Evolutionary conservation across 2,329 filamentous ascomycete genomes (phyloP).

Genomic region (Colletotrichum sp.): DNA sequence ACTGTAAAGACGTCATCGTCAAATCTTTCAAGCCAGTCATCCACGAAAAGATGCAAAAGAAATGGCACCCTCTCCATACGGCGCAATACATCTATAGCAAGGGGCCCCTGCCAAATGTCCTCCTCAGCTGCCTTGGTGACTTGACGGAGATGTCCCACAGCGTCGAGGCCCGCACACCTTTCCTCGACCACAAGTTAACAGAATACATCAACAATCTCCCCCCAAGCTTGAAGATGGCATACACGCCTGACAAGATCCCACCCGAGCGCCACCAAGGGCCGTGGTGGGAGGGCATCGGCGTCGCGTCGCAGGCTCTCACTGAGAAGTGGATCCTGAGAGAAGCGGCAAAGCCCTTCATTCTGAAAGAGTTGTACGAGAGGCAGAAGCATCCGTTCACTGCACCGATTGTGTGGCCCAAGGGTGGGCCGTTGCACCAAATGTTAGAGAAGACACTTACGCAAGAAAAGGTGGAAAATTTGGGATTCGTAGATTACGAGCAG

Average conservation of each 20-base stretch:
- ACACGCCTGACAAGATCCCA: neutral
- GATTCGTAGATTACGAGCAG: constrained; percentile 44
- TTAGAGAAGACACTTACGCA: constrained; percentile 34
- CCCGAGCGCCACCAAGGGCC: neutral
- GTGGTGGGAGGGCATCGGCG: constrained; percentile 2
- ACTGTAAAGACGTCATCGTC: neutral
- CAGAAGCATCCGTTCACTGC: constrained; percentile 55
- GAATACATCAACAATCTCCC: constrained; percentile 29
- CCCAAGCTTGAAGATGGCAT: neutral
- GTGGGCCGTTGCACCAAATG: constrained; percentile 46
- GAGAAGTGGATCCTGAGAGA: constrained; percentile 59
- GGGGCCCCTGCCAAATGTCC: constrained; percentile 25
- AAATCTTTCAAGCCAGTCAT: constrained; percentile 8
- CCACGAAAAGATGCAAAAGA: constrained; percentile 24
- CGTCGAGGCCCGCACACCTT: constrained; percentile 37
- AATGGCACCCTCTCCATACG: constrained; percentile 33
- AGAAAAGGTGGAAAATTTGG: constrained; percentile 39
- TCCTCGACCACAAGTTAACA: constrained; percentile 35
- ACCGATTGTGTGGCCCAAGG: constrained; percentile 41
- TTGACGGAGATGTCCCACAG: constrained; percentile 40
- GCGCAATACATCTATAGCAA: constrained; percentile 31
- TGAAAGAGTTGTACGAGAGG: constrained; percentile 53
- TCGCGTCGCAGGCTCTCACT: constrained; percentile 26
- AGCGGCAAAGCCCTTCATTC: constrained; percentile 37
- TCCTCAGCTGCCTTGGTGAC: constrained; percentile 35